phyloP scores from a whole-genome alignment of 345 rosid genomes.

The Fremontodendron californicum region DNA sequence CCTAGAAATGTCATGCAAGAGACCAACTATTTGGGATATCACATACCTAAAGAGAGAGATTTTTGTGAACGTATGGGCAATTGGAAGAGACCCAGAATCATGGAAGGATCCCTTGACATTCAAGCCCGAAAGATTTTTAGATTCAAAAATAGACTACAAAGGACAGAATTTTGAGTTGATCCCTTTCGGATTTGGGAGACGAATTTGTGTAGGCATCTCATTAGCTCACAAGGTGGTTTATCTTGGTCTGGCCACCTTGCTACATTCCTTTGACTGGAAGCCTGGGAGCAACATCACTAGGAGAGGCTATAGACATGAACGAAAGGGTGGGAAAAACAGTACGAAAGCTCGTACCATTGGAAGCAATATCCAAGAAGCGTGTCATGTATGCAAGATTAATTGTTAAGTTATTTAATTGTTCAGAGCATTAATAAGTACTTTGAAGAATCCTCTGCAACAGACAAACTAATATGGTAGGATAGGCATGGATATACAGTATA shows the following conservation, averaged over 20 bases:
- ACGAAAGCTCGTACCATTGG: conserved; percentile 16
- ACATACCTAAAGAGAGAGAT: conserved; percentile 8
- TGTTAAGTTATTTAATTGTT: too few species aligned
- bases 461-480: background rate
- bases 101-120: conserved; percentile 9
- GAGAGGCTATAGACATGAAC: conserved; percentile 24
- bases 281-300: conserved; percentile 5
- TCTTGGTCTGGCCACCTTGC: conserved; percentile 2
- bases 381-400: background rate
- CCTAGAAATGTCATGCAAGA: background rate
- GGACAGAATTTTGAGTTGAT: background rate
- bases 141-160: background rate
- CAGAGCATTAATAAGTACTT: background rate
- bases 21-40: conserved; percentile 9
- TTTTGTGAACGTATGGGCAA: conserved; percentile 4
- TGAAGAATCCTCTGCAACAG: background rate
- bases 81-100: conserved; percentile 8
- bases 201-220: conserved; percentile 21
- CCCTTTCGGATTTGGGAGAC: background rate
- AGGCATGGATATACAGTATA: background rate
- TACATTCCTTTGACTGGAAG: conserved; percentile 28
- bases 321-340: conserved; percentile 25
- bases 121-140: conserved; percentile 15
- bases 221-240: conserved; percentile 9
- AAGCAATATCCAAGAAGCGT: background rate